Conservation (phyloP, 164 flowering plant genomes). For the Nymphaea thermarum region DNA sequence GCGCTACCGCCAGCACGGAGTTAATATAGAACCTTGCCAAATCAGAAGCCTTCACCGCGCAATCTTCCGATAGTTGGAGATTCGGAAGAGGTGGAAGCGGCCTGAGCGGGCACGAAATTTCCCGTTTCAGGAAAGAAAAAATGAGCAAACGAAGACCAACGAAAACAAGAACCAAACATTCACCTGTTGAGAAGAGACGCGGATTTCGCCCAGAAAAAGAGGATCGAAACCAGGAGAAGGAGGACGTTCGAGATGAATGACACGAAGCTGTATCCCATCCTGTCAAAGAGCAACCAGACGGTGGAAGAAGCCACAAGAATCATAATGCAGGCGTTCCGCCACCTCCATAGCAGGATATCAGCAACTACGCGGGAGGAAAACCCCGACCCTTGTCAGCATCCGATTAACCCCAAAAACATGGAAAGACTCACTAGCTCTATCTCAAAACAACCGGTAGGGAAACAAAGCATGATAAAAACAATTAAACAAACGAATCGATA, state of each 20-base stretch:
- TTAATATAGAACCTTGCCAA: constrained; percentile 36
- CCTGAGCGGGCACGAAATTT: constrained; percentile 18
- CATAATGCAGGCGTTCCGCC: constrained; percentile 20
- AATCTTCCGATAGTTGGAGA: constrained; percentile 60
- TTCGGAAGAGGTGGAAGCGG: constrained; percentile 87
- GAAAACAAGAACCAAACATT: not conserved
- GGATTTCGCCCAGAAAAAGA: constrained; percentile 82
- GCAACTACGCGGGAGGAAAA: constrained; percentile 36
- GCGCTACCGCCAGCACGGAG: constrained; percentile 39
- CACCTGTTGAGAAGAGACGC: constrained; percentile 79
- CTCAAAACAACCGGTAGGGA: not conserved
- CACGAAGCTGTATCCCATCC: constrained; percentile 45
- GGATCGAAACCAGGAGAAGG: constrained; percentile 49
- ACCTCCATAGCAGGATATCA: constrained; percentile 70
- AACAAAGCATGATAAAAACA: not conserved
- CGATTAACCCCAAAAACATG: not conserved
- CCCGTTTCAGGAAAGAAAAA: not conserved
- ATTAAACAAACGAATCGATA: not conserved
- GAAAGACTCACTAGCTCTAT: not conserved
- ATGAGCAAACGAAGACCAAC: not conserved
- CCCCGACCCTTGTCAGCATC: not conserved
- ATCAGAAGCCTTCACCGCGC: constrained; percentile 31
- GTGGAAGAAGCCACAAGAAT: constrained; percentile 32
- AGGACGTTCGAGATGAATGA: constrained; percentile 53
- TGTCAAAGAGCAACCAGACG: constrained; percentile 60